Conservation (phyloP, 129 eudicot species). For the Saussurea involucrata region DNA sequence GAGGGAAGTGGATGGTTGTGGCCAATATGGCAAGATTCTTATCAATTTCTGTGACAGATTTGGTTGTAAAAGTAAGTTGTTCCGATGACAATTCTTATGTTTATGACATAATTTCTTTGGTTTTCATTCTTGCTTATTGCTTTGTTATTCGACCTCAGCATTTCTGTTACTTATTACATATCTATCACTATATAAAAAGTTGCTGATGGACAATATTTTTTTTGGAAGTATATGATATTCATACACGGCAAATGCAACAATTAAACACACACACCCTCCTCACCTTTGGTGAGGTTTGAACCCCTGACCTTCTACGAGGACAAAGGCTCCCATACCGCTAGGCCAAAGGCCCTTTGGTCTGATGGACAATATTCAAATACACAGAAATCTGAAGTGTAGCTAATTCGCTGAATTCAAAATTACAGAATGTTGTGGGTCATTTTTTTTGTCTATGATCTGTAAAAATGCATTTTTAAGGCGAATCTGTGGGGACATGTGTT, state of each 20-base stretch:
- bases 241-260: too few relatives aligned
- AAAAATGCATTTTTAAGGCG: background rate
- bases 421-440: background rate
- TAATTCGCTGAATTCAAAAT: background rate
- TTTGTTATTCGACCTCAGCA: background rate
- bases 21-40: slow-evolving; percentile 89
- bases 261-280: too few relatives aligned
- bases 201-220: background rate
- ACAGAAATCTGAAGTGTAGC: background rate
- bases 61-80: slow-evolving; percentile 63
- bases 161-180: background rate
- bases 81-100: background rate
- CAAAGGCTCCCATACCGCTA: too few relatives aligned
- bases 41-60: slow-evolving; percentile 74
- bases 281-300: too few relatives aligned
- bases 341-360: too few relatives aligned
- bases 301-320: too few relatives aligned
- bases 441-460: background rate
- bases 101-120: background rate
- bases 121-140: background rate
- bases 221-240: too few relatives aligned
- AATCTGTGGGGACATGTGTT: background rate
- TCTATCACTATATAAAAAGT: background rate
- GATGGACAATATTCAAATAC: background rate
- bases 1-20: slow-evolving; percentile 94